Evolutionary conservation across 73 alveolate genomes (phyloP), one percentile per base, ranked within the genome.

Genomic region (Paramecium pentaurelia): DNA sequence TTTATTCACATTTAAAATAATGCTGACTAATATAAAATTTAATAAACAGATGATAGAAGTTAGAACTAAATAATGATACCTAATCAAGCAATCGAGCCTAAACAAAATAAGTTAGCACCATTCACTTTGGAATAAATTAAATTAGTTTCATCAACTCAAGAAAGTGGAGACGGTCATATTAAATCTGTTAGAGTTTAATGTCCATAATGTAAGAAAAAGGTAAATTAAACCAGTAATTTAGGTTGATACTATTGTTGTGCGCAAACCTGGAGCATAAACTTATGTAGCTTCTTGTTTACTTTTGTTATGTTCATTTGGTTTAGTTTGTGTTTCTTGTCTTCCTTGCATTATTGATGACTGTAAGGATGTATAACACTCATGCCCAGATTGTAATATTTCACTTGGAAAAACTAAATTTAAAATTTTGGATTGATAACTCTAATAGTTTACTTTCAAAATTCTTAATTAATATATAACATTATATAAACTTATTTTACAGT

Each of bases 341-440:
- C 88, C 88, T 10, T 75, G 58, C 42, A 34, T 75, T n/a, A 75
- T 75, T 37, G 88, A 75, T 30, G 88, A 75, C 88, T 75, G 88
- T 40, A 37, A 75, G 14, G 88, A 75, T 75, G 88, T 22, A 0
- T 40, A 16, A 11, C 88, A 75, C 37, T 14, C 88, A 3, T 75
- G 88, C n/a, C 88, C 88, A 6, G 5, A 75, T 4, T 75, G 88
- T 40, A 75, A 75, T 3, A 22, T 9, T 32, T 14, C 42, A 32
- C 38, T 75, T 27, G 88, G 88, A 22, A 75, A 75, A 75, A 75
- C 88, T 10, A 9, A 22, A 34, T 75, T 75, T 75, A 34, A 75
- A 22, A 75, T 75, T 37, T n/a, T 75, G 18, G 88, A 75, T 75
- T 75, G 88, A 75, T 37, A 54, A 18, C 6, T 18, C 70, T 54